These are phyloP conservation scores for Coriaria nepalensis DNA, from an alignment of 306 rosid species.

Conservation along the genomic window DNA sequence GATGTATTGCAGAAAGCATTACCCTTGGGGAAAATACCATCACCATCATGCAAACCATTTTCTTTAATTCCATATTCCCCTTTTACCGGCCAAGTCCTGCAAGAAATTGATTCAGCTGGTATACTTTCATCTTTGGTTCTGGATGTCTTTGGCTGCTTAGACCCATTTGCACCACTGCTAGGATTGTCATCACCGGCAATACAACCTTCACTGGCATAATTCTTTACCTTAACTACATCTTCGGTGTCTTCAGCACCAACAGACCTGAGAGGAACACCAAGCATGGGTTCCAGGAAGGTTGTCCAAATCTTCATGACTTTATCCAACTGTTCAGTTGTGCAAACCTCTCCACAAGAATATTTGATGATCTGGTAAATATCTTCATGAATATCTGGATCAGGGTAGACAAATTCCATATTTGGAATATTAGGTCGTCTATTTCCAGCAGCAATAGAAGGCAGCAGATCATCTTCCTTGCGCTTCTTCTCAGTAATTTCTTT, in stretches of 20 bases:
- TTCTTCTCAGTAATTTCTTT: conserved; percentile 76
- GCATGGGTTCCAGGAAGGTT: conserved; percentile 75
- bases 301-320: conserved; percentile 82
- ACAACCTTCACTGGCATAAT: conserved; percentile 22
- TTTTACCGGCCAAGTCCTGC: conserved; percentile 24
- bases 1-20: conserved; percentile 16
- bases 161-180: conserved; percentile 27
- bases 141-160: conserved; percentile 38
- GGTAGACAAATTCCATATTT: conserved; percentile 67
- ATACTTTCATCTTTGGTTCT: conserved; percentile 37
- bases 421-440: conserved; percentile 57
- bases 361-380: conserved; percentile 76
- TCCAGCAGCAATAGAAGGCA: conserved; percentile 77
- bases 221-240: conserved; percentile 34
- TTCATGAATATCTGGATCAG: conserved; percentile 60
- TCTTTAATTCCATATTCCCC: conserved; percentile 34
- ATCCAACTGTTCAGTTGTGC: conserved; percentile 59
- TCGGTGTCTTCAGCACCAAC: conserved; percentile 38
- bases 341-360: conserved; percentile 76
- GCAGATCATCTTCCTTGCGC: conserved; percentile 70
- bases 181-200: conserved; percentile 46
- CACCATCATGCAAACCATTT: conserved; percentile 33
- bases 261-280: conserved; percentile 61
- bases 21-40: conserved; percentile 26
- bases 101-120: conserved; percentile 35